A percentile compares a stretch with the other conserved stretches of the same genome.
Conservation (phyloP, 2,329 filamentous ascomycete genomes). For the Ophiostoma sp. region DNA sequence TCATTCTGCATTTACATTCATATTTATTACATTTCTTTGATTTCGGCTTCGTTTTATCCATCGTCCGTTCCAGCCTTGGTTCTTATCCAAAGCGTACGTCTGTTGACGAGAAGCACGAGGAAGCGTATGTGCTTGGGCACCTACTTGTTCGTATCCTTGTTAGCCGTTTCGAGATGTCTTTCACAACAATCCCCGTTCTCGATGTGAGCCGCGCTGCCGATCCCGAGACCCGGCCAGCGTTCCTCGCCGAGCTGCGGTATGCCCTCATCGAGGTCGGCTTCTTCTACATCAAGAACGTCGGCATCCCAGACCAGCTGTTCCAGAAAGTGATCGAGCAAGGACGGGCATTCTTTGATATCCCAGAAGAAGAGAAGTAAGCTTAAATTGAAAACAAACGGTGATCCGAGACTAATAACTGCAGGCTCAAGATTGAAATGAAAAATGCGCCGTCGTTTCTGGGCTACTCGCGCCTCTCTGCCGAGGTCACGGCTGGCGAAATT, state of each 20-base stretch:
- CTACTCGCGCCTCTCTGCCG: constrained; percentile 60
- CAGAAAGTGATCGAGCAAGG: constrained; percentile 62
- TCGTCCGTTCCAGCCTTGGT: not conserved
- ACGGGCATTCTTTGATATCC: constrained; percentile 70
- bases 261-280: constrained; percentile 85
- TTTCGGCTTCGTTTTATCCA: not conserved
- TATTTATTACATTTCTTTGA: not conserved
- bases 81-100: not conserved
- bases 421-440: constrained; percentile 66
- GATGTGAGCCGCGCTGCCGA: constrained; percentile 64
- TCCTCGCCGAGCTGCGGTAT: constrained; percentile 65
- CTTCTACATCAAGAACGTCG: constrained; percentile 75
- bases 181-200: constrained; percentile 70
- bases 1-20: not conserved
- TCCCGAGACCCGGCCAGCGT: constrained; percentile 62
- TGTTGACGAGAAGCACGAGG: not conserved
- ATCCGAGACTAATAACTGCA: constrained; percentile 29
- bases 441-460: constrained; percentile 67
- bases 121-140: not conserved
- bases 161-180: constrained; percentile 49
- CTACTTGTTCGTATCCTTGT: not conserved
- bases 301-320: constrained; percentile 62
- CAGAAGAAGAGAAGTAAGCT: constrained; percentile 64
- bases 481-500: constrained; percentile 66
- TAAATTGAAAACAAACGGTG: not conserved